Base-by-base conservation (phyloP, 768 basidiomycete genomes). In the Chiua virens region DNA sequence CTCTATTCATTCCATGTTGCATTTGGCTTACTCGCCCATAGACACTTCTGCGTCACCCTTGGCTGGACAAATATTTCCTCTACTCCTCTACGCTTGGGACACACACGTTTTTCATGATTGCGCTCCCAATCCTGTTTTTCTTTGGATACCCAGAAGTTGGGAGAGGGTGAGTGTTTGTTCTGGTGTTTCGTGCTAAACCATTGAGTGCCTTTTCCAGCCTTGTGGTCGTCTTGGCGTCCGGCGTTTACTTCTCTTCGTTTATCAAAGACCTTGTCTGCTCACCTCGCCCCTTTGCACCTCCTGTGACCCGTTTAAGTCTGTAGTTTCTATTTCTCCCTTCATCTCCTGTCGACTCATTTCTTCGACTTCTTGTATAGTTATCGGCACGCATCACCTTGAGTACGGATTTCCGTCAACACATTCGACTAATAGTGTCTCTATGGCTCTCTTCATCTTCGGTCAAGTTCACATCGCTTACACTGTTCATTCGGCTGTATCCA, bases 341-440 rank as follows among this genome's bases (percentile, higher is more conserved):
- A 5, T 22, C 15, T 4, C 21, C 8, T 32, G 22, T 36, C 20
- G 6, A 30, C 56, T 30, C 3, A 27, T 27, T 18, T 11, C 18
- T 17, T n/a, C 32, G 37, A 54, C 32, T 28, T 8, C 34, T 53
- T 28, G 13, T 30, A 34, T 57, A 91, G 88, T 85, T 5, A 85
- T 92, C 45, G 86, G 89, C 14, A 79, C 74, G 1, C 89, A 91
- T 61, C 89, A 92, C 58, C 77, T 91, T 3, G 93, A 96, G 72
- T 96, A 96, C 59, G 96, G 96, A 21, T 96, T 98, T 63, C 95
- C 94, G 0, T 96, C 93, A 0, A 97, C 95, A 1, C 96, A 99
- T 62, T 89, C 92, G 2, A 92, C 94, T 8, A 96, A 97, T 67
- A 82, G 85, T 47, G 79, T 93, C 45, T 95, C 92, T 23, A 89